Conservation (phyloP, 1,284 basidiomycete genomes). For the Hemileia vastatrix region DNA sequence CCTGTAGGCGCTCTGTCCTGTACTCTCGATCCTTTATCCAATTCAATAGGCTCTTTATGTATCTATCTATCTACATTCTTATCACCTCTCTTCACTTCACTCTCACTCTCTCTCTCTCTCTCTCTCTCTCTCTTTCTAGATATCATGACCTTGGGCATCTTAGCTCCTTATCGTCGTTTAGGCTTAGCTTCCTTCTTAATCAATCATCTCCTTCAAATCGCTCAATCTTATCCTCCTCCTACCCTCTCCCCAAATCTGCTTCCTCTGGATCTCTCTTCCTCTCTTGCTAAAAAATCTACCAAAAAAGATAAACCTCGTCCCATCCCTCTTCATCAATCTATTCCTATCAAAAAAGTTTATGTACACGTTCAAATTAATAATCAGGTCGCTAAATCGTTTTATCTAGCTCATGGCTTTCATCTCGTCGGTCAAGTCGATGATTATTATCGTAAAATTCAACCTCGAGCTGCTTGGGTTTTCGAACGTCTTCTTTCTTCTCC, state of each 20-base stretch:
- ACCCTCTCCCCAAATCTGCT: conserved; percentile 25
- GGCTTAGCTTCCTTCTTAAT: conserved; percentile 40
- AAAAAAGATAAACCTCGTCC: not conserved
- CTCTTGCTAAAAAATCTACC: conserved; percentile 1
- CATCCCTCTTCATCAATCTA: not conserved
- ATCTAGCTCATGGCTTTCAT: conserved; percentile 39
- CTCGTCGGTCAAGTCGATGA: conserved; percentile 33
- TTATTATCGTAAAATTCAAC: conserved; percentile 35
- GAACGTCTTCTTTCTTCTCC: too few relatives aligned
- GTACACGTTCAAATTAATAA: conserved; percentile 44
- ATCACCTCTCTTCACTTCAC: too few relatives aligned
- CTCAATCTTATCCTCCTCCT: conserved; percentile 18
- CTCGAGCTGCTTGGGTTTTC: conserved; percentile 26
- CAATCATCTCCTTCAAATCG: conserved; percentile 35
- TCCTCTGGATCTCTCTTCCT: not conserved
- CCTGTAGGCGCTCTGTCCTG: conserved; percentile 18
- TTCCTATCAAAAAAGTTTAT: conserved; percentile 31
- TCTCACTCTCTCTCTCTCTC: not conserved
- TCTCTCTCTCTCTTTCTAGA: conserved; percentile 15
- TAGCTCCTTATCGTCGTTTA: conserved; percentile 42
- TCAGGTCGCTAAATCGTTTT: conserved; percentile 38
- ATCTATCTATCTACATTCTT: too few relatives aligned
- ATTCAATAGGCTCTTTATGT: too few relatives aligned
- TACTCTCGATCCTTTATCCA: conserved; percentile 8
- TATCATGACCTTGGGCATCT: conserved; percentile 41